Base-by-base conservation (phyloP, 2,329 filamentous ascomycete species). In the Pseudocercospora macadamiae region DNA sequence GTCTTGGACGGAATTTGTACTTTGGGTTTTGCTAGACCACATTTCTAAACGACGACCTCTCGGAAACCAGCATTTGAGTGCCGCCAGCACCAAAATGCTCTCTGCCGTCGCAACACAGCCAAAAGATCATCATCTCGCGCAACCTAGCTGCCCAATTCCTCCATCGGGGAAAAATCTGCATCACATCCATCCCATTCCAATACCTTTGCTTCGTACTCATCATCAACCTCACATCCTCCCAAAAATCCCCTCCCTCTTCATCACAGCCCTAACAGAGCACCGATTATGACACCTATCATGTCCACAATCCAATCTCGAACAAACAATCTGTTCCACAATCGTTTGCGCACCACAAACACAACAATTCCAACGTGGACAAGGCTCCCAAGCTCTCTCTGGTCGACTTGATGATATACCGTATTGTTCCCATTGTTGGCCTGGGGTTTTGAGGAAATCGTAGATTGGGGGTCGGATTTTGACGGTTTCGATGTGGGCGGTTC, bases 241-340 rank as follows among this genome's bases (percentile, higher is more conserved):
- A 19, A 34, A 45, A 19, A 51, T 25, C 26, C 49, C 44, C 18
- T 39, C 23, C 26, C 10, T 25, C 49, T 49, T 52, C 16, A 23
- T 36, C 34, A 30, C 26, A 34, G 14, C 19, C 16, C 48, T 34
- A 21, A 66, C 34, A 16, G 30, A 32, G 44, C 64, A 66, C 0
- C 48, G 36, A 21, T 37, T 28, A n/a, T 55, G 58, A 47, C 70
- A 72, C 34, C 69, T 59, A 60, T 60, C 59, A 55, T 72, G 69
- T 30, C 55, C 54, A 61, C 70, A 72, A 8, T 44, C 47, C 51
- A 70, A 34, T 21, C 63, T 67, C 9, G 64, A 51, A 49, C 70
- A 72, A n/a, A 67, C 59, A 10, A 28, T 59, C 57, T 70, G 66
- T 63, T 72, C 70, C 6, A 68, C 65, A 32, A 71, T 69, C 34